Base-by-base conservation (phyloP, 2,329 filamentous ascomycete species). In the Venturia effusa region DNA sequence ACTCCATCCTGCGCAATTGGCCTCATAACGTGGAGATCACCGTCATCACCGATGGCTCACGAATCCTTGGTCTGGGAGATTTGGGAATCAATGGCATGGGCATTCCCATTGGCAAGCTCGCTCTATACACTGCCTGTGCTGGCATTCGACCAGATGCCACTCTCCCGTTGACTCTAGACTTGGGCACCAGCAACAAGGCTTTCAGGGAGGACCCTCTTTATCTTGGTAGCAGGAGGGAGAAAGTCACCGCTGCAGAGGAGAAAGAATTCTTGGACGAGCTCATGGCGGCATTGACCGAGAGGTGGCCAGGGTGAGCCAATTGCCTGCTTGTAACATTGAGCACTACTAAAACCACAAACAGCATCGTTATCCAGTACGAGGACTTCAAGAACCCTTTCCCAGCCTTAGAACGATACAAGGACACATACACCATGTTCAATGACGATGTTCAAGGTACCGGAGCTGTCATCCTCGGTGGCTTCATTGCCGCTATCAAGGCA, bases 311-410 rank as follows among this genome's bases (percentile, higher is more conserved):
- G 81, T 84, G 75, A 75, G 81, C 77, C 66, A 64, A 67, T 66
- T 62, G 24, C 15, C 4, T 32, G 17, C 15, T 30, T 6, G 10
- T 57, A 17, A 62, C 34, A n/a, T 39, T 30, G 30, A 48, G 32
- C 48, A 17, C 48, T 34, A 6, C 73, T 77, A 68, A 76, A 69
- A 62, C 64, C 54, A 64, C 68, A 67, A n/a, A 66, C 70, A 84
- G 83, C 67, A 87, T 88, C 69, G 84, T 88, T 68, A 90, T 97
- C 67, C 94, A 97, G 75, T 97, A 96, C 71, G 93, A 97, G 66
- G 94, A 97, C 74, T 97, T 96, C 77, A 96, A 97, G 81, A 96
- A 93, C 72, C 93, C 94, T 59, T 99, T 97, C 84, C 88, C 89
- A 67, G 93, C 95, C 71, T 84, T 97, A 48, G 89, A 94, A 74